Evolutionary conservation across 139 green algal genomes (phyloP).

Genomic region (Deuterostichococcus epilithicus): DNA sequence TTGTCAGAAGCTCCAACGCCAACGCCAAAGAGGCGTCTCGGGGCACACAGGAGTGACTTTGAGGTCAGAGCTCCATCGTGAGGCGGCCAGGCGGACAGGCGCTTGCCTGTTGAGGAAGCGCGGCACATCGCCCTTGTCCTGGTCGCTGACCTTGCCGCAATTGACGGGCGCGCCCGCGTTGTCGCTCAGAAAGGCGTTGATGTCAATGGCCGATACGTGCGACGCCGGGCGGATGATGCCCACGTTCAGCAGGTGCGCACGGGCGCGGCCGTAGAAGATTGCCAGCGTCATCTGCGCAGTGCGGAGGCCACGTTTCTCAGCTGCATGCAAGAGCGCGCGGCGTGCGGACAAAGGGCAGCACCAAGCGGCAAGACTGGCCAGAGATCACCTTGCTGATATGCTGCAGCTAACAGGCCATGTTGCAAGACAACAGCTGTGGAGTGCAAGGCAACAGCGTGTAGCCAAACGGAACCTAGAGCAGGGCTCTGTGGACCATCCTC

Average conservation of each 20-base stretch:
- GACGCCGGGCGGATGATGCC: conserved; percentile 34
- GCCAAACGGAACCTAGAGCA: too few relatives aligned
- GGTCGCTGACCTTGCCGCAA: conserved; percentile 30
- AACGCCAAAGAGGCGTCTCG: background rate
- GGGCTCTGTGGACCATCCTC: too few relatives aligned
- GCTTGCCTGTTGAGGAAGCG: conserved; percentile 72
- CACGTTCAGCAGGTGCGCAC: conserved; percentile 34
- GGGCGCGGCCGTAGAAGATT: conserved; percentile 47
- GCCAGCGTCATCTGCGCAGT: background rate
- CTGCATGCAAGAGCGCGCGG: too few relatives aligned
- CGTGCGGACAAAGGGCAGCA: too few relatives aligned
- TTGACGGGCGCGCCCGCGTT: conserved; percentile 17
- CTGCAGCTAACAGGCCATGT: too few relatives aligned
- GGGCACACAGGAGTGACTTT: background rate
- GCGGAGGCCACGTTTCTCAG: background rate
- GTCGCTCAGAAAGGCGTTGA: conserved; percentile 23
- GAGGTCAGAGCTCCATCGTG: too few relatives aligned
- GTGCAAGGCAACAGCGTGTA: too few relatives aligned
- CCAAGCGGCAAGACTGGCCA: too few relatives aligned
- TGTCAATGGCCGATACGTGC: conserved; percentile 16
- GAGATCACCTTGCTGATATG: too few relatives aligned
- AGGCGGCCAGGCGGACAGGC: too few relatives aligned
- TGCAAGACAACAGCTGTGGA: too few relatives aligned
- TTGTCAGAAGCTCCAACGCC: too few relatives aligned
- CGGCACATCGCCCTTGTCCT: conserved; percentile 59